phyloP scores from a whole-genome alignment of 2,329 filamentous ascomycete species.

The Botryotinia convoluta region DNA sequence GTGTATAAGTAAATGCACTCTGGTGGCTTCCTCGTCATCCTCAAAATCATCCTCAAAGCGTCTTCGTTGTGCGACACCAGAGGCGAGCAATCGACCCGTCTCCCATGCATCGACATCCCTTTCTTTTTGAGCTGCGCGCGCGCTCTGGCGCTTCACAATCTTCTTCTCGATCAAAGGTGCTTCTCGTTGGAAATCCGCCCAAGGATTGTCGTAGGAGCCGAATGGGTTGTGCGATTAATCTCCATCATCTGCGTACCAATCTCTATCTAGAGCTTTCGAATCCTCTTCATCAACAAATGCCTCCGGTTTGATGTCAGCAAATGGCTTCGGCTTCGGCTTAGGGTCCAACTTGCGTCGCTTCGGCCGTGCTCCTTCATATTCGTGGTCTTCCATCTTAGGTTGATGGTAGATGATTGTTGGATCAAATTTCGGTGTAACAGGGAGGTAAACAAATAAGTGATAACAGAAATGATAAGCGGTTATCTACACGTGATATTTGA shows the following conservation, averaged over 20 bases:
- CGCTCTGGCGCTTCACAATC: slow-evolving; percentile 67
- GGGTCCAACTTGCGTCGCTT: slow-evolving; percentile 67
- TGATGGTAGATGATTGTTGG: background rate
- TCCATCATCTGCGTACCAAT: slow-evolving; percentile 90
- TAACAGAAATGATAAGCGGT: background rate
- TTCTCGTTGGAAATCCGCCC: slow-evolving; percentile 71
- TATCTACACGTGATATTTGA: background rate
- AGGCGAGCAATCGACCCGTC: slow-evolving; percentile 96
- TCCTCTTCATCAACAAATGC: slow-evolving; percentile 64
- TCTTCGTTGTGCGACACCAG: slow-evolving; percentile 86
- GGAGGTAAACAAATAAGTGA: background rate
- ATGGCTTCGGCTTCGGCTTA: slow-evolving; percentile 45
- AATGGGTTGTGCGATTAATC: slow-evolving; percentile 94
- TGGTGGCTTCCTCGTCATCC: slow-evolving; percentile 84
- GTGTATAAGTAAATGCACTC: slow-evolving; percentile 89
- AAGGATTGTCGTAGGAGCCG: slow-evolving; percentile 68
- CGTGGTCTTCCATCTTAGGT: slow-evolving; percentile 40
- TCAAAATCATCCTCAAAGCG: slow-evolving; percentile 80
- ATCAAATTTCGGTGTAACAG: slow-evolving; percentile 1
- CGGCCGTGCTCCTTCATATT: slow-evolving; percentile 48
- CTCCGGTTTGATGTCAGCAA: slow-evolving; percentile 57
- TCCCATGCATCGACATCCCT: slow-evolving; percentile 98
- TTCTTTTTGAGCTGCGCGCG: slow-evolving; percentile 78
- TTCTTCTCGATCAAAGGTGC: slow-evolving; percentile 77
- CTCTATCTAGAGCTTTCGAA: slow-evolving; percentile 73